Evolutionary conservation across 352 stramenopile genomes (phyloP).

Genomic region (Achlya hypogyna): DNA sequence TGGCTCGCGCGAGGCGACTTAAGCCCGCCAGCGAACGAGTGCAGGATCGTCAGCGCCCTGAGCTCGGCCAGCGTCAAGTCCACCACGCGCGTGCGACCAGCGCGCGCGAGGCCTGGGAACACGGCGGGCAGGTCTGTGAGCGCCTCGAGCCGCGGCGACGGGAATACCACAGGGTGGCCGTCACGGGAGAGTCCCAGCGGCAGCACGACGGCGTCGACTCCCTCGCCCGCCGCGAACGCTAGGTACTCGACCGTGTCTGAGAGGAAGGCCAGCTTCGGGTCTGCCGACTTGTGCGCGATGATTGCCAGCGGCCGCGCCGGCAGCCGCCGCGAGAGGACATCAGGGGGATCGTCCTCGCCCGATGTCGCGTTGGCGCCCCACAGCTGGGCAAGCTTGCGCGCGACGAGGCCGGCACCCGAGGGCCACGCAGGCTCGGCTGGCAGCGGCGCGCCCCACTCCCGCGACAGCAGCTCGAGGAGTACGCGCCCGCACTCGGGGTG

Average conservation of each 20-base stretch:
- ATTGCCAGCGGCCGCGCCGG: background rate
- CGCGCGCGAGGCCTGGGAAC: background rate
- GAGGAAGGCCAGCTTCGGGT: constrained; percentile 7
- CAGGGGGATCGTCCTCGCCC: background rate
- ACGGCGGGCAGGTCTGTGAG: constrained; percentile 4
- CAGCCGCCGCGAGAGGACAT: background rate
- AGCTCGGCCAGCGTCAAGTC: constrained; percentile 6
- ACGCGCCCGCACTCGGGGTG: constrained; percentile 11
- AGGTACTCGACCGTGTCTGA: constrained; percentile 17
- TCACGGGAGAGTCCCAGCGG: background rate
- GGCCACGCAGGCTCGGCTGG: background rate
- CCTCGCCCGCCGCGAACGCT: background rate
- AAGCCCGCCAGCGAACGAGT: background rate
- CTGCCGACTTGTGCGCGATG: constrained; percentile 1
- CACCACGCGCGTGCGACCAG: background rate
- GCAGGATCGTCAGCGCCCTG: constrained; percentile 13
- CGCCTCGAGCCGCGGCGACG: background rate
- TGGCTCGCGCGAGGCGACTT: constrained; percentile 5
- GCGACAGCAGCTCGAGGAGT: background rate
- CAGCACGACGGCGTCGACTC: constrained; percentile 10
- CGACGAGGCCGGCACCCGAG: background rate
- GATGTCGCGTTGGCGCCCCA: background rate
- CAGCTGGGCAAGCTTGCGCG: constrained; percentile 3
- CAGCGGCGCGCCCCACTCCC: background rate
- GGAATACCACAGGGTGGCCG: constrained; percentile 11